Conservation (phyloP, 2,329 filamentous ascomycete genomes). For the Thelonectria rubi region DNA sequence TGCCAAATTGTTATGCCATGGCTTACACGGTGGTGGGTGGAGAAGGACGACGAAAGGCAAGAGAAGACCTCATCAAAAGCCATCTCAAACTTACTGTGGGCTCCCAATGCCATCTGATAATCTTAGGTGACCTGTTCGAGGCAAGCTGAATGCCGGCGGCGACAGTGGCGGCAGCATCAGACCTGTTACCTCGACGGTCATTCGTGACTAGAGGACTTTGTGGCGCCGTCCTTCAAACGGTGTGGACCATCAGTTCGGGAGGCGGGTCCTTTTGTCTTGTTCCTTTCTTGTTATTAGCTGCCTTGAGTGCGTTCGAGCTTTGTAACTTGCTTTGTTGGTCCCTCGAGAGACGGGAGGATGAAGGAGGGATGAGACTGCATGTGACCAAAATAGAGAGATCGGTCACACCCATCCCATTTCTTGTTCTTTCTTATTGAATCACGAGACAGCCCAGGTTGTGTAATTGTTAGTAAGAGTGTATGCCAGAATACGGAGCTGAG, state of each 20-base stretch:
- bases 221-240: conserved; percentile 38
- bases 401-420: conserved; percentile 1
- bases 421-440: neutral
- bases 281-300: neutral
- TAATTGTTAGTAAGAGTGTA: no score
- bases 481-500: conserved; percentile 13
- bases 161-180: conserved; percentile 35
- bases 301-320: neutral
- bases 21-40: conserved; percentile 32
- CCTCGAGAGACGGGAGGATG: neutral
- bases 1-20: conserved; percentile 30
- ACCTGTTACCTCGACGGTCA: conserved; percentile 48
- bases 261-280: conserved; percentile 30
- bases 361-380: neutral
- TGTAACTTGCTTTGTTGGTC: conserved; percentile 4
- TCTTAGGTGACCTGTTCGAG: conserved; percentile 40
- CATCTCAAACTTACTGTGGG: conserved; percentile 35
- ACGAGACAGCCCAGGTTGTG: no score
- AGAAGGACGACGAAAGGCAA: conserved; percentile 31
- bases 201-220: conserved; percentile 35
- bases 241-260: conserved; percentile 34
- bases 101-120: conserved; percentile 37
- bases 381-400: neutral
- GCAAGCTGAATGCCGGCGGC: conserved; percentile 37
- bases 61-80: conserved; percentile 30